phyloP scores from a whole-genome alignment of 108 stramenopile species.

The Stephanodiscus triporus region DNA sequence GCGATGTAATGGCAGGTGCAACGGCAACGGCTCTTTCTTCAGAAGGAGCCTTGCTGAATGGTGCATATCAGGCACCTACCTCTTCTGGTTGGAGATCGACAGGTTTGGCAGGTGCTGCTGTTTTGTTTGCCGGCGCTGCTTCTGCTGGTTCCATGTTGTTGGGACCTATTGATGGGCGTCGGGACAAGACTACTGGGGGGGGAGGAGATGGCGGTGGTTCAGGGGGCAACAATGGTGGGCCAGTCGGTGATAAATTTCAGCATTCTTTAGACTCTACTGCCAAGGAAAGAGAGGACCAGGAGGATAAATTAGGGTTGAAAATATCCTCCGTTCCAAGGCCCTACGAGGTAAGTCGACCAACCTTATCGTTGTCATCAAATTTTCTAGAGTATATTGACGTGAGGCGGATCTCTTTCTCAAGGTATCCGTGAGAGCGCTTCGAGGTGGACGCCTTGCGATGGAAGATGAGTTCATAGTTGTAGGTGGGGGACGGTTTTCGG shows the following conservation, averaged over 20 bases:
- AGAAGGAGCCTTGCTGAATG: conserved; percentile 4
- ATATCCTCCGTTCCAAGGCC: conserved; percentile 18
- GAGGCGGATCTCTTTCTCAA: conserved; percentile 17
- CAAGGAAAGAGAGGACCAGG: conserved; percentile 16
- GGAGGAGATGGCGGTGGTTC: conserved; percentile 32
- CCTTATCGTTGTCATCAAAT: background rate
- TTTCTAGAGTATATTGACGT: background rate
- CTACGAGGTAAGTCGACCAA: conserved; percentile 36
- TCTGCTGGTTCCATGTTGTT: conserved; percentile 29
- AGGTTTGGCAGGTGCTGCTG: conserved; percentile 28
- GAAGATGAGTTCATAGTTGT: conserved; percentile 80
- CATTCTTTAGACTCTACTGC: conserved; percentile 14
- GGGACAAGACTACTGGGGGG: conserved; percentile 13
- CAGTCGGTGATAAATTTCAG: conserved; percentile 19
- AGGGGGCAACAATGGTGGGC: conserved; percentile 19
- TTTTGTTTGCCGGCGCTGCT: conserved; percentile 28
- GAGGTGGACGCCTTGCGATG: conserved; percentile 83
- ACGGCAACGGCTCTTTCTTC: conserved; percentile 2
- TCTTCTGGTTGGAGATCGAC: conserved; percentile 12
- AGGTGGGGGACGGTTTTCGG: conserved; percentile 73
- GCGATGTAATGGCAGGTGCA: conserved; percentile 3
- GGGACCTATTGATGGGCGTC: conserved; percentile 22
- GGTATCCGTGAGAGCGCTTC: conserved; percentile 77
- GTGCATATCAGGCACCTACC: background rate
- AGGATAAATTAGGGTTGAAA: conserved; percentile 15